Evolutionary conservation across 2,329 filamentous ascomycete species (phyloP), one percentile per base, ranked within the genome.

Genomic region (Biscogniauxia mediterranea): DNA sequence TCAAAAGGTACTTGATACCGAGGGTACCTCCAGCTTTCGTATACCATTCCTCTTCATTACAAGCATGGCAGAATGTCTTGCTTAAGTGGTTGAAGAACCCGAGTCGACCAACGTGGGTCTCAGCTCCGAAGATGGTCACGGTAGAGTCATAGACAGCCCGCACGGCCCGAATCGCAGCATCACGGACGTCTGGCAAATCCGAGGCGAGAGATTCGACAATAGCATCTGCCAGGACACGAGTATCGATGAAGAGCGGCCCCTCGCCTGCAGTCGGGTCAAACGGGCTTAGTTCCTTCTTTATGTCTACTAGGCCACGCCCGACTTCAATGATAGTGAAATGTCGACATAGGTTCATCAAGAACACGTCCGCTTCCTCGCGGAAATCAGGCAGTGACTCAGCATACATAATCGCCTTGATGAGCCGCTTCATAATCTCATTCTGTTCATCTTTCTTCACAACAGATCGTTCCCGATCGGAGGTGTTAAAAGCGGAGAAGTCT

Each of bases 21-120:
- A 94, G 79, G 58, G 91, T 93, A 49, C 95, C 95, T 55, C 94
- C 95, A 46, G 93, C 91, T 77, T 99, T 99, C 57, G 93, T 93
- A 72, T 97, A 99, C 95, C 96, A 99, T 70, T 99, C 95, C 74
- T 99, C 94, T 70, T 95, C 93, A 70, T 97, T 93, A 74, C 95
- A 99, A 66, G 92, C 93, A 74, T 99, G 95, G 69, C 92, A 95
- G 74, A 98, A 97, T 0, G 88, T 89, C 62, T 87, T 90, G 49
- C 90, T 89, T 5, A 99, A 81, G 70, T 94, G 89, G 61, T 83
- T 84, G 77, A 99, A 99, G 76, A 99, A 92, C 0, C 89, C 87
- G 8, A 99, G 82, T 59, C 87, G 88, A 38, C 91, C 86, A 32
- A 93, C 88, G 57, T 90, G 85, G 21, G 83, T 84, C 49, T 88